phyloP scores from a whole-genome alignment of 2,329 filamentous ascomycete species.

The Penicillium sp. region DNA sequence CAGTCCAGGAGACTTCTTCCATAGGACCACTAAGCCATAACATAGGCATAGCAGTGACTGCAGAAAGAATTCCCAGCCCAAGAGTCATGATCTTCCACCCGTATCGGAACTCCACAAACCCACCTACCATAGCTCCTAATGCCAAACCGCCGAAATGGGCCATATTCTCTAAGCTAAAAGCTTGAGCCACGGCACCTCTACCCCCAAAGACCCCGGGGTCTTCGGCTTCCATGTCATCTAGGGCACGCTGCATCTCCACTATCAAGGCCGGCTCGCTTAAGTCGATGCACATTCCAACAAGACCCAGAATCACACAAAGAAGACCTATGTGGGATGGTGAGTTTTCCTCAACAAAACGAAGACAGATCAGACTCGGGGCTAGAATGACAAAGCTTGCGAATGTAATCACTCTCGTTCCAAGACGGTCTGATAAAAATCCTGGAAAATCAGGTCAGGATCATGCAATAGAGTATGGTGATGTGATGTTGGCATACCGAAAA shows the following conservation, averaged over 20 bases:
- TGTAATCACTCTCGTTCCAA: conserved; percentile 62
- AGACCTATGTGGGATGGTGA: conserved; percentile 62
- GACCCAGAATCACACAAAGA: conserved; percentile 60
- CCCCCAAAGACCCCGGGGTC: conserved; percentile 65
- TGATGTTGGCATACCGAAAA: conserved; percentile 40
- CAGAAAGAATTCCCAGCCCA: conserved; percentile 26
- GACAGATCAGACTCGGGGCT: conserved; percentile 60
- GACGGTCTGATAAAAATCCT: conserved; percentile 53
- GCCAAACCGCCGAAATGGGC: conserved; percentile 60
- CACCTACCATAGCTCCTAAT: conserved; percentile 58
- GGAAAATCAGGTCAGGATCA: conserved; percentile 24
- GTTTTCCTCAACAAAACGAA: conserved; percentile 62
- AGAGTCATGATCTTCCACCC: conserved; percentile 32
- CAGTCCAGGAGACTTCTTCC: conserved; percentile 1
- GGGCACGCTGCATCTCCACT: conserved; percentile 62
- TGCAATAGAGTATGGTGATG: not conserved
- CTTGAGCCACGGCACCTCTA: conserved; percentile 57
- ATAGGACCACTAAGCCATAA: conserved; percentile 13
- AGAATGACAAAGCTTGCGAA: conserved; percentile 55
- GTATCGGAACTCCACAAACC: conserved; percentile 32
- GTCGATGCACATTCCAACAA: conserved; percentile 59
- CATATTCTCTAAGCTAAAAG: conserved; percentile 63
- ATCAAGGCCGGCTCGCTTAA: conserved; percentile 64
- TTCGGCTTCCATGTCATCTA: conserved; percentile 59
- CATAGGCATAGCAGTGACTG: conserved; percentile 24